phyloP scores from a whole-genome alignment of 23 red algal species.

The Gracilaria caudata region DNA sequence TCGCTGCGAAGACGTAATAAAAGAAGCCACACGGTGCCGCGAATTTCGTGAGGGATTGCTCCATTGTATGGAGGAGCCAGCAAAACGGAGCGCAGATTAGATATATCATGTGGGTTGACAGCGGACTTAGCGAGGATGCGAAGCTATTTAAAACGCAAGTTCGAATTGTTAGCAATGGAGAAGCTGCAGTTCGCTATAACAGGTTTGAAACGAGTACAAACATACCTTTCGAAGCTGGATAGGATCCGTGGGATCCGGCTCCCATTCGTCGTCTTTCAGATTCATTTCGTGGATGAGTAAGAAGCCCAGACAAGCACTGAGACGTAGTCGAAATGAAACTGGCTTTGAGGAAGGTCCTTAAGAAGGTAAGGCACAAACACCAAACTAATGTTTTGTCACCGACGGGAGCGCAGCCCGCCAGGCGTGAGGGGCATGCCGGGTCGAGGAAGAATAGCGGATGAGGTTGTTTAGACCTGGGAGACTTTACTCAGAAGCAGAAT shows the following conservation, averaged over 20 bases:
- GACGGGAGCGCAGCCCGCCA: constrained; percentile 18
- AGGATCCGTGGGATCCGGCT: constrained; percentile 70
- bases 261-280: constrained; percentile 80
- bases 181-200: background rate
- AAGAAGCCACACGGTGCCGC: constrained; percentile 78
- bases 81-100: constrained; percentile 57
- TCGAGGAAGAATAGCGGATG: background rate
- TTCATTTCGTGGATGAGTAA: constrained; percentile 27
- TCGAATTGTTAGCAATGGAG: constrained; percentile 15
- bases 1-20: constrained; percentile 71
- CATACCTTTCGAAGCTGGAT: constrained; percentile 76
- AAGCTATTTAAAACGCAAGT: constrained; percentile 18
- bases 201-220: background rate
- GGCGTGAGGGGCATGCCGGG: constrained; percentile 13
- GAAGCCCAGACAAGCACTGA: background rate
- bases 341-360: background rate
- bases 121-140: constrained; percentile 55
- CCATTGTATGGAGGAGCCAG: constrained; percentile 56
- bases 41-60: constrained; percentile 74
- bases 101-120: constrained; percentile 64
- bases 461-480: background rate
- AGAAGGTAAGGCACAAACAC: background rate
- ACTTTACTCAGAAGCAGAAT: no score
- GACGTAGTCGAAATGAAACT: background rate
- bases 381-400: background rate